A percentile compares a stretch with the other conserved stretches of the same genome.
These are phyloP conservation scores for Naegleria fowleri DNA, from an alignment of 208 protist genomes.

Conservation along the genomic window DNA sequence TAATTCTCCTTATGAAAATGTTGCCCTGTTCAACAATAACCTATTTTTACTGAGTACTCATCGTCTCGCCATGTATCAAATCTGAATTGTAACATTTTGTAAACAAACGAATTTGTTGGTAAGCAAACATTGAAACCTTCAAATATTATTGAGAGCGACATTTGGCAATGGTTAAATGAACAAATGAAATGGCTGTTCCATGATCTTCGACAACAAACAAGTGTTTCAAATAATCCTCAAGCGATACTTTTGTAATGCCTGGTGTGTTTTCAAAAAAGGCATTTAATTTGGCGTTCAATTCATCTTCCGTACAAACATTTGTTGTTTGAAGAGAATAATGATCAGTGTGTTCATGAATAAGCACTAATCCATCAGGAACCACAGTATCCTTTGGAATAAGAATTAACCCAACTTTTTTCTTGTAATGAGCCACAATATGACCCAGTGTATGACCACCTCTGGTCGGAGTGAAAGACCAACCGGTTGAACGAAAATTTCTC, in stretches of 20 bases:
- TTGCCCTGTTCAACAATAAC: no score
- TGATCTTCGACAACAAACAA: neutral
- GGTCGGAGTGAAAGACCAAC: neutral
- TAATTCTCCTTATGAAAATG: no score
- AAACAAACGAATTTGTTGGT: no score
- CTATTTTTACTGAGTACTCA: no score
- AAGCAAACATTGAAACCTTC: no score
- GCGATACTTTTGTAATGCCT: neutral
- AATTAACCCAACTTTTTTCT: neutral
- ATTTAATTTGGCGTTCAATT: neutral
- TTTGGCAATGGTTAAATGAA: no score
- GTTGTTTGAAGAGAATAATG: constrained; percentile 12
- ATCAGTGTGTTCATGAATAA: constrained; percentile 7
- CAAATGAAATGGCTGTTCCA: no score
- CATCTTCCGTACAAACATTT: neutral
- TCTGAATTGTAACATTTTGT: no score
- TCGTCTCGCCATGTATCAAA: no score
- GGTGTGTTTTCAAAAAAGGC: neutral
- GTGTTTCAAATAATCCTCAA: neutral
- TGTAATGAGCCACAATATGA: neutral
- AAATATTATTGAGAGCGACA: no score
- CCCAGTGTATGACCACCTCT: neutral
- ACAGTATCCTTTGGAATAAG: neutral
- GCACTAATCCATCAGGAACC: neutral
- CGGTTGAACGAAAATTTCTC: neutral